Evolutionary conservation across 2,329 filamentous ascomycete species (phyloP), one percentile per base, ranked within the genome.

Genomic region (Pleomassaria siparia): DNA sequence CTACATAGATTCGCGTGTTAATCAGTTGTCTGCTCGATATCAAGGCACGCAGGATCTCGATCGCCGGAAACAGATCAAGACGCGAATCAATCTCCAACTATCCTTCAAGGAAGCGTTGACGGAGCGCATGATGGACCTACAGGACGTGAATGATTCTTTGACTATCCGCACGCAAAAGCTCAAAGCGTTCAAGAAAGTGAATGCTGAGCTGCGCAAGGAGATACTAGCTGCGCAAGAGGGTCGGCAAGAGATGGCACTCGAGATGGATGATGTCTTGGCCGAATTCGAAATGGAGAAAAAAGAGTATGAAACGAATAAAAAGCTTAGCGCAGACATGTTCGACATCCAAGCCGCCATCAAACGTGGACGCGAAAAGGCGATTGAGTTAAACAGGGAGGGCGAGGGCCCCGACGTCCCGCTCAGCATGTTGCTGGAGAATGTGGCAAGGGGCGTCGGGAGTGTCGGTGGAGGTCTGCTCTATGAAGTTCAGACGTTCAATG

Each of bases 81-180:
- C 73, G 46, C 74, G 78, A 48, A 67, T 72, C 50, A 76, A 75
- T 44, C 72, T 76, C 4, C 71, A 80, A 1, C 67, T 78, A 29
- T 70, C 72, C 4, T 81, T 77, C 57, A 72, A 73, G 12, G 64
- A 71, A 8, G 75, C 77, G 41, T 63, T 82, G 15, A 73, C 75
- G 15, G 74, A 76, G 22, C 73, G 76, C 18, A 62, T 82, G 2
- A 72, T 80, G 37, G 74, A 77, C 35, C 63, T 81, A 22, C 79
- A 77, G 49, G 76, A 78, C 53, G 73, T 78, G 18, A 72, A 80
- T 2, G 76, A 81, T 49, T 74, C 76, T 44, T 74, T 79, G 37
- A 75, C 73, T 47, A 64, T 71, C 2, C 70, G 79, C 20, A 71
- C 73, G 21, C 67, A 72, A 41, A 74, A 76, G 46, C 56, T 77